These are phyloP conservation scores for Eimeria brunetti DNA, from an alignment of 169 alveolate genomes.

Conservation along the genomic window DNA sequence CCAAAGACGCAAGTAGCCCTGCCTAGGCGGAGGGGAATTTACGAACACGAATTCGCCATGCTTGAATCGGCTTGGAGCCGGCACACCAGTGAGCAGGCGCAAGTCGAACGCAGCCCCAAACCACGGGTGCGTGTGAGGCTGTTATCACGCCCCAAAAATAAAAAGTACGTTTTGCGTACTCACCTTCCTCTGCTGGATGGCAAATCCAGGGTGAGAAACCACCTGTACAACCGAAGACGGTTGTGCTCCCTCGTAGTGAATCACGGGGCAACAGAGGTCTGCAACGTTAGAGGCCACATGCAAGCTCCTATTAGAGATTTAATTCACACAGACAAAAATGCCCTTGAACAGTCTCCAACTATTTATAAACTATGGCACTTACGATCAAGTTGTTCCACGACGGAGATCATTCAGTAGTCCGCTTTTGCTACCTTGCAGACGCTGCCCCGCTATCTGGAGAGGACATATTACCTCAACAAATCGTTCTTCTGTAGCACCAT, in stretches of 20 bases:
- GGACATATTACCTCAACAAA: neutral
- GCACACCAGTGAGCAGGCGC: constrained; percentile 34
- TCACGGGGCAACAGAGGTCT: constrained; percentile 43
- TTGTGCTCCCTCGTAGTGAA: constrained; percentile 26
- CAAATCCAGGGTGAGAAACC: neutral
- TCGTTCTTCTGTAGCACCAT: neutral
- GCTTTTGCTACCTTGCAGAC: neutral
- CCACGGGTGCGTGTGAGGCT: neutral
- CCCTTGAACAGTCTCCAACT: neutral
- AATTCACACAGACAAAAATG: neutral
- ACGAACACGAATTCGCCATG: neutral
- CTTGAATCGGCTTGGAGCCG: neutral
- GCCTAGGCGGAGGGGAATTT: neutral
- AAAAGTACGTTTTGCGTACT: neutral
- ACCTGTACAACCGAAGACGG: constrained; percentile 21
- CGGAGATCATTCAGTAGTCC: neutral
- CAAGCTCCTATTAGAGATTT: neutral
- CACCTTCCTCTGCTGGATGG: neutral
- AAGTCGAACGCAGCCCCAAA: neutral
- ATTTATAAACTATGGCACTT: neutral
- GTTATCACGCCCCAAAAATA: neutral
- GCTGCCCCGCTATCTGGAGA: neutral
- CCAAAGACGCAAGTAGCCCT: neutral
- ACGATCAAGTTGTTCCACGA: neutral
- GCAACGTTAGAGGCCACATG: neutral